Evolutionary conservation across 176 grass and related monocot genomes (phyloP), one percentile per base, ranked within the genome.

Genomic region (Lolium rigidum): DNA sequence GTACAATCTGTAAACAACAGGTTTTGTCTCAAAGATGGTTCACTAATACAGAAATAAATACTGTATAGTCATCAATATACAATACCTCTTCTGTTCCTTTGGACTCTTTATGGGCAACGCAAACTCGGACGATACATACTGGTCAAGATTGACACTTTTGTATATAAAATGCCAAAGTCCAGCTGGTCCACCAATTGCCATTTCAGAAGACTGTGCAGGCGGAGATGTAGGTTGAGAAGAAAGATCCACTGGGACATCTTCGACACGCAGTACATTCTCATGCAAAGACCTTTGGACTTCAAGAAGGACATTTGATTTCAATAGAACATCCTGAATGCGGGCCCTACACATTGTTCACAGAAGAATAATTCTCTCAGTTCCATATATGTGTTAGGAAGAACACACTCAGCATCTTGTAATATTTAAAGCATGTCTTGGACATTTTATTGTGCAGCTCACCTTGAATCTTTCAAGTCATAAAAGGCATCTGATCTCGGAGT

Each of bases 161-260:
- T 99, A 99, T 24, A 99, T 94, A 57, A 97, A 99, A 90, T 99
- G 97, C 88, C 94, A 99, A 78, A 97, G 97, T 88, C 97, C 97
- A 88, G 85, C 90, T 37, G 97, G 90, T 26, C 94, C 97, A 74
- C 87, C 94, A 70, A 90, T 88, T 79, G 82, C 74, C 58, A 85
- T 83, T 70, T 64, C 39, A 85, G 74, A 82, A 39, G 78, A 77
- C 39, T 66, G 60, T 17, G 52, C 70, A 78, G 80, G 54, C 1
- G 47, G 54, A 80, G 87, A 60, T 44, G 37, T 52, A 72, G 77
- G 88, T 75, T 6, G 77, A 80, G 78, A 73, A 90, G 89, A 60
- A 1, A 31, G 79, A 68, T 94, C 90, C 9, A 67, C 50, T 46
- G 97, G 94, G 13, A 99, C 86, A 87, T 96, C 89, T 81, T 96